Evolutionary conservation across 306 rosid species (phyloP), one percentile per base, ranked within the genome.

Genomic region (Oemleria cerasiformis): DNA sequence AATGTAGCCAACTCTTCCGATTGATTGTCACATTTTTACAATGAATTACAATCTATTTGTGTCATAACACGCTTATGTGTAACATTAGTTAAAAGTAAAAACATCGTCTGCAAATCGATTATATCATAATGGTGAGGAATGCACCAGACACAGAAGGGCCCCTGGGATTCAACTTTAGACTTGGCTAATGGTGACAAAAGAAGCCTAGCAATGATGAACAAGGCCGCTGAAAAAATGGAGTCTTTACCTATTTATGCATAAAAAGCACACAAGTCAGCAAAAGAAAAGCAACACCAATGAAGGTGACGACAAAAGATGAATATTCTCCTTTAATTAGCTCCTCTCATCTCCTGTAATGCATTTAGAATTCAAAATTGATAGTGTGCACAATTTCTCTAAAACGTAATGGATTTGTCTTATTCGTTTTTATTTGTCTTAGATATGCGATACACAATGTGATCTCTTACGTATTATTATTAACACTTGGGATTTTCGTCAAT

Each of bases 201-300:
- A 70, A 72, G 72, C 82, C 73, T 12, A 48, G 88, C 71, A 83
- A 93, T 91, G 86, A 93, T 91, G 94, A 84, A 84, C 77, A 68
- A 68, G 51, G 90, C 98, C 85, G 89, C 88, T 89, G 49, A 69
- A 51, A 71, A 81, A 75, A 79, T 30, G 60, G 68, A 81, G 74
- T 6, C 64, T 78, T 78, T 79, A 41, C 75, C 71, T 71, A 81
- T 86, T 79, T 82, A 73, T 79, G 74, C 75, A 81, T 78, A 81
- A 78, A 79, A 84, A 86, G 85, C 79, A 68, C 48, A 60, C 45
- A 75, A 82, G 64, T 78, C 86, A 86, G 94, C 87, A 79, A 81
- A 84, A 77, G 75, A 83, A 57, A 83, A 85, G 36, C 36, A 83
- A 89, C 73, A 78, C 57, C 81, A 68, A 20, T 56, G 25, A 75